A percentile compares a stretch with the other conserved stretches of the same genome.
These are phyloP conservation scores for Fagopyrum tataricum DNA, from an alignment of 148 eudicot genomes.

Conservation along the genomic window DNA sequence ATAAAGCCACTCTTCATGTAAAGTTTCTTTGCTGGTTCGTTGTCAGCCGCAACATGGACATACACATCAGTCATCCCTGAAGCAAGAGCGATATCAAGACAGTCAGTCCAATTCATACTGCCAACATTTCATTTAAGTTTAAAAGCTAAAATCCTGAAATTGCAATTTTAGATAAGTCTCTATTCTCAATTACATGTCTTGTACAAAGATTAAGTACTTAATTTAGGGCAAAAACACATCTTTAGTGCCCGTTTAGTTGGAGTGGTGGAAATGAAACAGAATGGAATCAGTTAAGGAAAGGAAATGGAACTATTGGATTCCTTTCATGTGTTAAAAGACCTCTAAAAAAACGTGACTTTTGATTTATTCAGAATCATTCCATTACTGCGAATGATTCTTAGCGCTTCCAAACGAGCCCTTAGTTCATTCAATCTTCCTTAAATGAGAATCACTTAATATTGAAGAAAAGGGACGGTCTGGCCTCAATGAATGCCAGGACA, in stretches of 20 bases:
- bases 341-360: too few species aligned
- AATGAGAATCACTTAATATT: neutral
- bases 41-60: constrained; percentile 83
- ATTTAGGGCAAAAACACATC: neutral
- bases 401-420: too few species aligned
- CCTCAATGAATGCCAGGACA: neutral
- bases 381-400: too few species aligned
- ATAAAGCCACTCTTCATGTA: constrained; percentile 81
- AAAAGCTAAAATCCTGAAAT: neutral
- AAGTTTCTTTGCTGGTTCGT: constrained; percentile 70
- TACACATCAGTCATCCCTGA: constrained; percentile 86
- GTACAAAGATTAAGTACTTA: neutral
- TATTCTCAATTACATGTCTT: neutral
- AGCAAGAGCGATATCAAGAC: neutral
- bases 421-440: neutral
- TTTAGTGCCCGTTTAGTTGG: too few species aligned
- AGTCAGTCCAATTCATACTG: neutral
- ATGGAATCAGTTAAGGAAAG: too few species aligned
- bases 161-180: neutral
- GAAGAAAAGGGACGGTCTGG: neutral
- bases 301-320: too few species aligned
- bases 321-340: too few species aligned
- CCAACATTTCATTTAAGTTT: neutral
- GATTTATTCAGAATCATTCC: too few species aligned
- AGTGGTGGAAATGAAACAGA: too few species aligned